Base-by-base conservation (phyloP, 768 basidiomycete genomes). In the Kwoniella newhampshirensis region DNA sequence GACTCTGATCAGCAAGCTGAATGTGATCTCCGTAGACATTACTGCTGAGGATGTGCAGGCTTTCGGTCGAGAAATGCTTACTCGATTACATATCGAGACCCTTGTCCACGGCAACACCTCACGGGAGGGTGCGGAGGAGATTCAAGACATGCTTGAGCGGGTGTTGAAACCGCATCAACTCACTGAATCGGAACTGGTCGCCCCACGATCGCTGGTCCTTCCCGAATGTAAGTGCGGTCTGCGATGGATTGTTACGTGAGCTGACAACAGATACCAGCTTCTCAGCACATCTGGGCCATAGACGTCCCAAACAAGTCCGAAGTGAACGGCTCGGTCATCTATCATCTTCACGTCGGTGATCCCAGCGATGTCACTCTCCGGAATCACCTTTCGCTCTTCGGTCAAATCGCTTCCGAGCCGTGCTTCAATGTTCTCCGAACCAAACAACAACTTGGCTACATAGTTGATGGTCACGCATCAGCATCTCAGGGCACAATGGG, bases 371-470 rank as follows among this genome's bases (percentile, higher is more conserved):
- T 84, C 43, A 81, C 75, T 18, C 78, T 83, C 11, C 85, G 92
- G 3, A 85, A 88, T 23, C 80, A 81, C 1, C 81, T 86, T 21
- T 78, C 84, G 1, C 81, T 99, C 13, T 84, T 97, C 21, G 81
- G 82, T 0, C 90, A 93, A 65, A 87, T 98, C 54, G 81, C 93
- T 35, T 80, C 82, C n/a, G 96, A 99, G 67, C 94, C 93, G 1
- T 83, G 88, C 9, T 99, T 98, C 78, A 86, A 94, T 71, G 79
- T 86, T 21, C 82, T 99, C 27, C 86, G 96, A 26, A 97, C 93
- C 3, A 86, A 90, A 72, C 91, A 98, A 71, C 96, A 99, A 75
- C 81, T 99, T 1, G 96, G 96, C 4, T 99, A 99, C 74, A 81
- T 96, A 40, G 93, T 96, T 32, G 82, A 81, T 8, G 61, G 61